phyloP scores from a whole-genome alignment of 169 alveolate genomes.

The Plasmodium relictum region DNA sequence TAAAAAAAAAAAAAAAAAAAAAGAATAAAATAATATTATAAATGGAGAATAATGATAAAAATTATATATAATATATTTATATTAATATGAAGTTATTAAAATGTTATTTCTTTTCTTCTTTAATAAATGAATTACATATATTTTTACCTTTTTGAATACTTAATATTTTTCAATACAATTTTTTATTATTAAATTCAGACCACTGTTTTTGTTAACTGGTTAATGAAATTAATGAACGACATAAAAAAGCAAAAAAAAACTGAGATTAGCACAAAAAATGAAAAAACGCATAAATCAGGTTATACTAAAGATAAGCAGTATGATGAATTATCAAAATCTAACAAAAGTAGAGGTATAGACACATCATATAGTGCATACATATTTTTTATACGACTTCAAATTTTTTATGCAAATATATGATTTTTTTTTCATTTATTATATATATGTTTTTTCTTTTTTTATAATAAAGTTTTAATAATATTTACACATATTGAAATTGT shows the following conservation, averaged over 20 bases:
- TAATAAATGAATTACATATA: neutral
- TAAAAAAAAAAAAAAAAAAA: neutral
- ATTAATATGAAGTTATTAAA: neutral
- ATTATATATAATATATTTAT: too few relatives aligned
- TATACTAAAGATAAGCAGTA: conserved; percentile 17
- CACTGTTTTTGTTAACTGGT: conserved; percentile 50
- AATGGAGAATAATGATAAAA: too few relatives aligned
- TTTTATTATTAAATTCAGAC: conserved; percentile 21
- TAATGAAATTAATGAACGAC: conserved; percentile 32
- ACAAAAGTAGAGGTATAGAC: conserved; percentile 30
- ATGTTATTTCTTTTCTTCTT: neutral
- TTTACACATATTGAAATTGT: too few relatives aligned
- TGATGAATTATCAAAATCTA: conserved; percentile 28
- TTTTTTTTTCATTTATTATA: too few relatives aligned
- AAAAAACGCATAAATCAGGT: conserved; percentile 16
- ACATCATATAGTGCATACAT: neutral
- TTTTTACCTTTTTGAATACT: neutral
- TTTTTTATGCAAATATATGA: too few relatives aligned
- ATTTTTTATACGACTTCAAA: neutral
- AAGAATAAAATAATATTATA: neutral
- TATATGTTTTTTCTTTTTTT: too few relatives aligned
- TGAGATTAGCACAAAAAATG: conserved; percentile 17
- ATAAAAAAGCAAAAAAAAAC: conserved; percentile 31
- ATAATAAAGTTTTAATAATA: too few relatives aligned
- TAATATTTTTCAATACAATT: too few relatives aligned